Conservation (phyloP, 208 protist genomes). For the Crithidia sp. region DNA sequence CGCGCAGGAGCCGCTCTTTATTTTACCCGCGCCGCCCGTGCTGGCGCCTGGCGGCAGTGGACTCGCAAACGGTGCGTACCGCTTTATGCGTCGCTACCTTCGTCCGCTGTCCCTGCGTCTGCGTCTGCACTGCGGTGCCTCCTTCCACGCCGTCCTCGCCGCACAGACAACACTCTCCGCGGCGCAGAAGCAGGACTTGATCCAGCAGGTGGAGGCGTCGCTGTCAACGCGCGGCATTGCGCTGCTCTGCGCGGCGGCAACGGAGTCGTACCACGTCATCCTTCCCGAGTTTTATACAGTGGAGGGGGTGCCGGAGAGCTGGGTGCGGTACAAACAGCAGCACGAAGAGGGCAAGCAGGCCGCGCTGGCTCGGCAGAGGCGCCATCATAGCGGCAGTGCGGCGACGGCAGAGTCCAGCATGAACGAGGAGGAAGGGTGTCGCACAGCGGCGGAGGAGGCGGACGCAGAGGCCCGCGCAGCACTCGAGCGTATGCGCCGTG, state of each 20-base stretch:
- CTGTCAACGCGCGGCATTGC: slow-evolving; percentile 40
- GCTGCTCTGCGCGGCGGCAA: slow-evolving; percentile 38
- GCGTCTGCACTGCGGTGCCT: slow-evolving; percentile 48
- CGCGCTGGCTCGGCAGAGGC: not conserved
- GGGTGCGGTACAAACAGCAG: slow-evolving; percentile 33
- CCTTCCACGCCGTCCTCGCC: slow-evolving; percentile 28
- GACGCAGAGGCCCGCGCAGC: slow-evolving; percentile 6
- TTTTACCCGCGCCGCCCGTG: slow-evolving; percentile 28
- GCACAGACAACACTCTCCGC: slow-evolving; percentile 13
- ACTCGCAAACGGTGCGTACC: not conserved
- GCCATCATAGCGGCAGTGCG: too few species aligned
- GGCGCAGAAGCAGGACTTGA: slow-evolving; percentile 28
- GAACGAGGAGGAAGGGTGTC: not conserved
- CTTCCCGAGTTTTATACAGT: slow-evolving; percentile 44
- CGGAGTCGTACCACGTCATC: slow-evolving; percentile 43
- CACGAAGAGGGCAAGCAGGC: not conserved
- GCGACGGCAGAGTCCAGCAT: too few species aligned
- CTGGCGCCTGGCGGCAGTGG: not conserved
- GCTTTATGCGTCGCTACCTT: slow-evolving; percentile 6
- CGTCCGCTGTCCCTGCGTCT: slow-evolving; percentile 17
- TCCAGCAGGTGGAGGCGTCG: slow-evolving; percentile 32
- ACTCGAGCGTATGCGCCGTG: slow-evolving; percentile 14
- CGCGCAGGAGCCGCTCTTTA: slow-evolving; percentile 33
- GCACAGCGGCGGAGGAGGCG: slow-evolving; percentile 8
- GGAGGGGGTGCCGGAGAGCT: slow-evolving; percentile 43